Evolutionary conservation across 2,329 filamentous ascomycete genomes (phyloP).

Genomic region (Ceratocystis papillata): DNA sequence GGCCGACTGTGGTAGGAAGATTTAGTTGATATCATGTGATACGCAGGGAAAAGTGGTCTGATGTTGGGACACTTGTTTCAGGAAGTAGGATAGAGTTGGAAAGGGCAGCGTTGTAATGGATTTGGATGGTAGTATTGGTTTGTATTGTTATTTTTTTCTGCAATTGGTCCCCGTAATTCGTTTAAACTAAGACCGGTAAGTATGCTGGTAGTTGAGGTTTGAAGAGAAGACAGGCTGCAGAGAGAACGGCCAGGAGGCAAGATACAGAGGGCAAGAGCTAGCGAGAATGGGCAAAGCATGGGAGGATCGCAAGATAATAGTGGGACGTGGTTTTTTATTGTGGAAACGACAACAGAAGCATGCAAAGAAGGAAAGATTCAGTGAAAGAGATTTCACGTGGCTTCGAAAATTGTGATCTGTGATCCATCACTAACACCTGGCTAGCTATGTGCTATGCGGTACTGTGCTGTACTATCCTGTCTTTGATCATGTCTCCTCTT

Average conservation of each 20-base stretch:
- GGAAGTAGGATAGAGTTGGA: conserved; percentile 2
- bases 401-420: no score
- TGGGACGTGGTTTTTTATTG: no score
- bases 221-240: not conserved
- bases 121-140: conserved; percentile 6
- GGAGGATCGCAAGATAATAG: no score
- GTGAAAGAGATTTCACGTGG: no score
- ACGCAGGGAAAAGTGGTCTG: conserved; percentile 4
- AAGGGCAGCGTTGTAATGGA: conserved; percentile 3
- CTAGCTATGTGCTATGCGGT: not conserved
- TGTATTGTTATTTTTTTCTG: not conserved
- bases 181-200: not conserved
- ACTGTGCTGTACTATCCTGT: not conserved
- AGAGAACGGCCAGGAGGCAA: not conserved
- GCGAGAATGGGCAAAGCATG: no score
- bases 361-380: no score
- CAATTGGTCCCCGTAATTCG: not conserved
- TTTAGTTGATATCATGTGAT: not conserved
- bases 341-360: no score
- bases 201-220: not conserved
- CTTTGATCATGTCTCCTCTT: not conserved
- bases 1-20: not conserved
- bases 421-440: no score
- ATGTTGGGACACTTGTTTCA: conserved; percentile 8
- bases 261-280: not conserved